phyloP scores from a whole-genome alignment of 371 early-diverging fungal species.

The Enterospora canceri region DNA sequence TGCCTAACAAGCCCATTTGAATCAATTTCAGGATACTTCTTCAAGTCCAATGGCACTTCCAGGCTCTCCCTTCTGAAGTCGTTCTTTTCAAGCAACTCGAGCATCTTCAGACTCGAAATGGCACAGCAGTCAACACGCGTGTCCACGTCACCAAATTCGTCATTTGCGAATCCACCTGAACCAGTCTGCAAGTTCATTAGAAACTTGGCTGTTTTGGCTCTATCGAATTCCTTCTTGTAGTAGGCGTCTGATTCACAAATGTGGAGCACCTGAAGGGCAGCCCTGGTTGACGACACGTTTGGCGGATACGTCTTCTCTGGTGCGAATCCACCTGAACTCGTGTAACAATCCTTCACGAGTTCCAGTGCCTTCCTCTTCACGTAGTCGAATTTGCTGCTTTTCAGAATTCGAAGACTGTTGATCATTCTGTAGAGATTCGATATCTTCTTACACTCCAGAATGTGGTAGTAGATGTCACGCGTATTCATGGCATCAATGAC shows the following conservation, averaged over 20 bases:
- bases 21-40: conserved; percentile 60
- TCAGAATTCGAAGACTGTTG: background rate
- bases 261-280: conserved; percentile 76
- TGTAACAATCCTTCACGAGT: background rate
- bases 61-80: background rate
- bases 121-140: conserved; percentile 78
- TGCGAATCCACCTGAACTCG: conserved; percentile 68
- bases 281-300: conserved; percentile 75
- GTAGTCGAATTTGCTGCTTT: background rate
- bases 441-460: background rate
- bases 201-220: background rate
- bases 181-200: conserved; percentile 59
- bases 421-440: background rate
- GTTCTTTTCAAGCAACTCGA: conserved; percentile 56
- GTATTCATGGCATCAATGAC: too few species aligned
- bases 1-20: conserved; percentile 64
- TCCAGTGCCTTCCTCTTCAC: background rate
- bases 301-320: conserved; percentile 73
- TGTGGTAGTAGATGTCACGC: background rate
- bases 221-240: background rate
- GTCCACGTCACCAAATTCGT: conserved; percentile 82
- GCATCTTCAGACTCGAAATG: conserved; percentile 63
- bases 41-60: background rate
- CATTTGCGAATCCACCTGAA: conserved; percentile 71
- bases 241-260: background rate